phyloP scores from a whole-genome alignment of 208 protist genomes.

The Trypanosoma boissoni region DNA sequence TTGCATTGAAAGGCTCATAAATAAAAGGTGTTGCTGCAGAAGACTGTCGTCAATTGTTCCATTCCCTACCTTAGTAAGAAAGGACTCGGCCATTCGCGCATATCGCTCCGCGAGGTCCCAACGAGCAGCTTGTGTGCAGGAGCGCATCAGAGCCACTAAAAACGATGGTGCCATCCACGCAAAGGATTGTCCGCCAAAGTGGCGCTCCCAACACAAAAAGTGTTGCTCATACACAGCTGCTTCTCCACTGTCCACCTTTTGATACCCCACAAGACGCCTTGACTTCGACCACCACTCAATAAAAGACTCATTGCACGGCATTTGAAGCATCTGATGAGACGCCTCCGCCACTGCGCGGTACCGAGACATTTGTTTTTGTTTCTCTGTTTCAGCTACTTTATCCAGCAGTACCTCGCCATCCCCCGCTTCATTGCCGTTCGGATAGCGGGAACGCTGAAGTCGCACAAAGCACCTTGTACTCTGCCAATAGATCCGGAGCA shows the following conservation, averaged over 20 bases:
- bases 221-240: conserved; percentile 26
- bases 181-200: conserved; percentile 11
- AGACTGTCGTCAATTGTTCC: conserved; percentile 26
- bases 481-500: conserved; percentile 30
- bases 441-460: not conserved
- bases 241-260: conserved; percentile 20
- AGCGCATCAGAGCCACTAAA: conserved; percentile 27
- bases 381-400: not conserved
- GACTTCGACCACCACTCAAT: conserved; percentile 25
- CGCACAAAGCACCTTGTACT: conserved; percentile 24
- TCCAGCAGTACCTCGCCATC: not conserved
- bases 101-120: conserved; percentile 32
- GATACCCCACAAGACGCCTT: conserved; percentile 27
- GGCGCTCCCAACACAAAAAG: conserved; percentile 19
- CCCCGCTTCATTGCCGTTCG: not conserved
- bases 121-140: conserved; percentile 18
- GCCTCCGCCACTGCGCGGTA: conserved; percentile 19
- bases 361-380: not conserved
- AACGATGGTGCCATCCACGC: conserved; percentile 23
- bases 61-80: conserved; percentile 11
- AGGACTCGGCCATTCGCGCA: conserved; percentile 3
- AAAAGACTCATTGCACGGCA: conserved; percentile 19
- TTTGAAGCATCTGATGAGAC: conserved; percentile 19
- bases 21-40: conserved; percentile 23
- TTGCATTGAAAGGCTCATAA: conserved; percentile 26